Evolutionary conservation across 768 basidiomycete genomes (phyloP), one percentile per base, ranked within the genome.

Genomic region (Mycena maculata): DNA sequence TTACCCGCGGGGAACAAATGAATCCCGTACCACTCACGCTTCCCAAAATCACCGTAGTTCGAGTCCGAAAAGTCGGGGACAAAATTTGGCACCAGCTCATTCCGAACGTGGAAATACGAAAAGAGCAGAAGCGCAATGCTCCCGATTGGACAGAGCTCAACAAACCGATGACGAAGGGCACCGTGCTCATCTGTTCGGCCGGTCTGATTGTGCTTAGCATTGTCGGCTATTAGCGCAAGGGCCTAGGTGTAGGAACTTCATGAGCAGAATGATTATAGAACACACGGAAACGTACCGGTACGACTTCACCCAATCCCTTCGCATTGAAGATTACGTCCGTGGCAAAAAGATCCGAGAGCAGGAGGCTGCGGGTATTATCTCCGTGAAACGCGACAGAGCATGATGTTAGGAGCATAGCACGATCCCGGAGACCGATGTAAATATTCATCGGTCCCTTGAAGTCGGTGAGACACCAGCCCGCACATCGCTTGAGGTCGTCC

Each of bases 101-200:
- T 42, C 4, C 72, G 20, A 25, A 79, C 58, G 30, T 80, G 79
- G 42, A 77, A 63, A 23, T 33, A 48, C 5, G n/a, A 42, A 45
- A 63, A 63, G 27, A 25, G 47, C 1, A 47, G 20, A 2, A 18
- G 12, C 22, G 62, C 44, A 6, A 63, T 56, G 0, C 52, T 53
- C 25, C 62, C 62, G 9, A 80, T 16, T 63, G 62, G 2, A 42
- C 77, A 80, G 16, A 78, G 71, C 54, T 76, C 74, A 16, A 74
- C 69, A 18, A 69, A 48, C 0, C 55, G 59, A 42, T 79, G 75
- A 3, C 69, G 41, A 33, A 80, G 63, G n/a, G 69, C 72, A 28
- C 74, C 74, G 33, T 76, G 69, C 53, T 78, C 74, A 28, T 80
- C 67, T 42, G 60, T 61, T 20, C 59, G 62, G 10, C 64, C 55